Percentiles rank a stretch among this genome's conserved stretches.
Conservation (phyloP, 2,329 filamentous ascomycete genomes). For the Davidsoniella australis region DNA sequence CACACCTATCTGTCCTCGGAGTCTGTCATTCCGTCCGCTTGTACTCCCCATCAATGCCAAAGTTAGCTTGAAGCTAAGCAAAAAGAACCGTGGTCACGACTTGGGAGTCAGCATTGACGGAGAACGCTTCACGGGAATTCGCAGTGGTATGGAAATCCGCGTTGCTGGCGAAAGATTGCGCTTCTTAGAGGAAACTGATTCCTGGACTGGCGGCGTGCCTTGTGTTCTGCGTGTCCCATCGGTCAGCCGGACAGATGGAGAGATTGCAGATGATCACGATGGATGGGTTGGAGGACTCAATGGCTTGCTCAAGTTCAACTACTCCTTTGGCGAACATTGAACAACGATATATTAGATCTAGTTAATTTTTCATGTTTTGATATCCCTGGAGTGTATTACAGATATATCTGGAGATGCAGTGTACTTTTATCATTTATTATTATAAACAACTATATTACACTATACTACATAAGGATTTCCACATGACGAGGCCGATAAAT, state of each 20-base stretch:
- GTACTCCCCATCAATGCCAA: slow-evolving; percentile 76
- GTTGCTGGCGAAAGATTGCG: slow-evolving; percentile 71
- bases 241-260: slow-evolving; percentile 20
- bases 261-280: slow-evolving; percentile 49
- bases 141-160: slow-evolving; percentile 66
- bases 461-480: too few relatives aligned
- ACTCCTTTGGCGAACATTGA: slow-evolving; percentile 55
- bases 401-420: too few relatives aligned
- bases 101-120: slow-evolving; percentile 70
- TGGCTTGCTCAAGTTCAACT: slow-evolving; percentile 88
- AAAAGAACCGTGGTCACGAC: slow-evolving; percentile 60
- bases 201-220: slow-evolving; percentile 69
- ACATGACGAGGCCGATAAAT: too few relatives aligned
- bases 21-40: slow-evolving; percentile 77
- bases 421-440: background rate
- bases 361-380: background rate
- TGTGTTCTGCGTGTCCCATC: slow-evolving; percentile 58
- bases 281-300: slow-evolving; percentile 95
- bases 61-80: slow-evolving; percentile 64
- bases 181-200: slow-evolving; percentile 71
- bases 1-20: slow-evolving; percentile 86
- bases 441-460: too few relatives aligned
- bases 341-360: background rate
- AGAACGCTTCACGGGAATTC: slow-evolving; percentile 47
- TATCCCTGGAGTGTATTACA: too few relatives aligned